phyloP scores from a whole-genome alignment of 2,329 filamentous ascomycete species.

The Xylariaceae sp. region DNA sequence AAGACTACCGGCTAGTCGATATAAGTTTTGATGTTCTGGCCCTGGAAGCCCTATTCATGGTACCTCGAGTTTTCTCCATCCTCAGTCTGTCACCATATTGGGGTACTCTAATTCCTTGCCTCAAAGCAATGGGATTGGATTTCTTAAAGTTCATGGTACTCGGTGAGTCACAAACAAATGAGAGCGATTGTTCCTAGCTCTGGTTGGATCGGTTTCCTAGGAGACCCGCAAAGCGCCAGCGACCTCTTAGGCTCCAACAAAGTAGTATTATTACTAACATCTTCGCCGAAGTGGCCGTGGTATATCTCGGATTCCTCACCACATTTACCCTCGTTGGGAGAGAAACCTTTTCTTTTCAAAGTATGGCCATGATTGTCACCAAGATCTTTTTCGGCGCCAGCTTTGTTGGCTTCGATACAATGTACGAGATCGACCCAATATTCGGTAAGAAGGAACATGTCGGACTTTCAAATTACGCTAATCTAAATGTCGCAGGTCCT shows the following conservation, averaged over 20 bases:
- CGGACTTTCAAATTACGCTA: conserved; percentile 7
- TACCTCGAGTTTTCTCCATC: conserved; percentile 83
- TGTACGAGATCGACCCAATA: conserved; percentile 55
- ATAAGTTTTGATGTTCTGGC: conserved; percentile 85
- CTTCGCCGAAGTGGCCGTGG: conserved; percentile 9
- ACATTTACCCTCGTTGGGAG: conserved; percentile 78
- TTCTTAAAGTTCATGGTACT: conserved; percentile 72
- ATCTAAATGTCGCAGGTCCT: conserved; percentile 37
- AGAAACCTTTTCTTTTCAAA: conserved; percentile 57
- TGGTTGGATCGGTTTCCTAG: neutral
- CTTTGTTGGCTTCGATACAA: conserved; percentile 68
- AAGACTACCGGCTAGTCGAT: conserved; percentile 62
- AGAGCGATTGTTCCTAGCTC: neutral
- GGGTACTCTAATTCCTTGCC: conserved; percentile 80
- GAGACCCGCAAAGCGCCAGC: no score
- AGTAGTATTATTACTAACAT: conserved; percentile 5
- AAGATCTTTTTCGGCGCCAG: conserved; percentile 79
- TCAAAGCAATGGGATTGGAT: conserved; percentile 92
- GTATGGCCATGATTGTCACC: conserved; percentile 73
- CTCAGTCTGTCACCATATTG: conserved; percentile 86
- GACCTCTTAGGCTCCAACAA: neutral
- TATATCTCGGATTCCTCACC: conserved; percentile 85
- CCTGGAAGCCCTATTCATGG: conserved; percentile 82
- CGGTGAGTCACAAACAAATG: conserved; percentile 55
- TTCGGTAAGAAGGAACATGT: conserved; percentile 38